These are phyloP conservation scores for Hawksworthiomyces lignivorus DNA, from an alignment of 2,329 filamentous ascomycete species.

Conservation along the genomic window DNA sequence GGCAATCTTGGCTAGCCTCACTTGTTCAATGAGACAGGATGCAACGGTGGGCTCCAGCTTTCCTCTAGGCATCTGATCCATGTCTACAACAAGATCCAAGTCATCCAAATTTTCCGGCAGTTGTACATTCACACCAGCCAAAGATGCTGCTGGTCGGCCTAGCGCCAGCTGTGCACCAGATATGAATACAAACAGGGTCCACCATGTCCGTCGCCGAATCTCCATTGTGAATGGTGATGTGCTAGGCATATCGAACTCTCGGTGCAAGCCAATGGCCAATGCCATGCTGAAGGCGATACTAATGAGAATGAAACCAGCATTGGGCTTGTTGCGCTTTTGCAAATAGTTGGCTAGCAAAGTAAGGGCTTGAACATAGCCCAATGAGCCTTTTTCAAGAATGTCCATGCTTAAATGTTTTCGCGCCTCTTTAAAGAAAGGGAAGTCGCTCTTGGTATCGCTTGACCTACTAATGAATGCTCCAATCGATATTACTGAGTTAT, in stretches of 20 bases:
- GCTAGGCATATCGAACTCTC: conserved; percentile 1
- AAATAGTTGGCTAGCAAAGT: conserved; percentile 1
- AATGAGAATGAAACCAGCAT: background rate
- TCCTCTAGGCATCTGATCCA: background rate
- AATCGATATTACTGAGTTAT: conserved; percentile 5
- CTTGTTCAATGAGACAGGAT: background rate
- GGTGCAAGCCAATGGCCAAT: conserved; percentile 1
- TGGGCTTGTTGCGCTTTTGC: conserved; percentile 4
- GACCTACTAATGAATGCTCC: background rate
- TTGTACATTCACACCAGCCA: background rate
- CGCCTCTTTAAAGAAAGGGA: conserved; percentile 4
- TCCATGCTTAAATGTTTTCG: conserved; percentile 1
- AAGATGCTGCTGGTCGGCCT: background rate
- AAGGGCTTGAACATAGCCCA: background rate
- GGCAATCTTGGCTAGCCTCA: too few relatives aligned
- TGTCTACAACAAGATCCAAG: background rate
- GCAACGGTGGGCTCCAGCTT: background rate
- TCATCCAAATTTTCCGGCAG: background rate
- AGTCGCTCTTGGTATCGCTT: background rate
- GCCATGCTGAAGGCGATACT: background rate
- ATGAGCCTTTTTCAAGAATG: conserved; percentile 5
- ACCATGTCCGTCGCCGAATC: conserved; percentile 1
- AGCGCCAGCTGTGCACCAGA: conserved; percentile 1
- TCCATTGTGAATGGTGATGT: conserved; percentile 2
- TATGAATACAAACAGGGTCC: conserved; percentile 1